These are phyloP conservation scores for Starmera quercuum DNA, from an alignment of 805 yeast genomes.

Conservation along the genomic window DNA sequence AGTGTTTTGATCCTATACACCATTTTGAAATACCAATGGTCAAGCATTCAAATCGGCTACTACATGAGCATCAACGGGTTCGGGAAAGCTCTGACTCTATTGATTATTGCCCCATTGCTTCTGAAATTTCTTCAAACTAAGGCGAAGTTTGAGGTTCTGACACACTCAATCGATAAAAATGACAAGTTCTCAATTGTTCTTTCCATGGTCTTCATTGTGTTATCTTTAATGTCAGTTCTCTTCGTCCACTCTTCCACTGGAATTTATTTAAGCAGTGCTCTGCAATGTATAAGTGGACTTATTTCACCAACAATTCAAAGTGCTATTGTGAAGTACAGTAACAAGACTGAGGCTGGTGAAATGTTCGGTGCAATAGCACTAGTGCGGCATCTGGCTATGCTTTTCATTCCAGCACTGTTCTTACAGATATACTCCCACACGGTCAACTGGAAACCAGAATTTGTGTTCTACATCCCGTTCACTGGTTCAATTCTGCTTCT, in stretches of 20 bases:
- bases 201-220: neutral
- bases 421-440: slow-evolving; percentile 11
- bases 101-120: slow-evolving; percentile 9
- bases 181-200: neutral
- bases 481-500: slow-evolving; percentile 1
- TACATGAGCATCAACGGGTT: slow-evolving; percentile 17
- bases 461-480: slow-evolving; percentile 1
- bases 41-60: slow-evolving; percentile 19
- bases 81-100: slow-evolving; percentile 13
- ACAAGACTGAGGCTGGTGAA: slow-evolving; percentile 13
- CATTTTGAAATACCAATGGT: slow-evolving; percentile 14
- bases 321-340: slow-evolving; percentile 10
- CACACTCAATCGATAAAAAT: neutral
- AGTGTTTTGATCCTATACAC: slow-evolving; percentile 12
- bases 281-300: slow-evolving; percentile 13
- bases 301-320: slow-evolving; percentile 15
- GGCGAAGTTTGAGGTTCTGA: neutral
- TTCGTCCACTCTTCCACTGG: slow-evolving; percentile 2
- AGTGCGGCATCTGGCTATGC: slow-evolving; percentile 13
- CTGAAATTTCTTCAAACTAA: slow-evolving; percentile 2
- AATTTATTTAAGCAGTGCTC: slow-evolving; percentile 8
- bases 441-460: slow-evolving; percentile 5
- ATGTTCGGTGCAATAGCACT: slow-evolving; percentile 17
- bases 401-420: slow-evolving; percentile 9
- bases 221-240: slow-evolving; percentile 1